These are phyloP conservation scores for Cadophora sp. DNA, from an alignment of 2,329 filamentous ascomycete genomes.

Conservation along the genomic window DNA sequence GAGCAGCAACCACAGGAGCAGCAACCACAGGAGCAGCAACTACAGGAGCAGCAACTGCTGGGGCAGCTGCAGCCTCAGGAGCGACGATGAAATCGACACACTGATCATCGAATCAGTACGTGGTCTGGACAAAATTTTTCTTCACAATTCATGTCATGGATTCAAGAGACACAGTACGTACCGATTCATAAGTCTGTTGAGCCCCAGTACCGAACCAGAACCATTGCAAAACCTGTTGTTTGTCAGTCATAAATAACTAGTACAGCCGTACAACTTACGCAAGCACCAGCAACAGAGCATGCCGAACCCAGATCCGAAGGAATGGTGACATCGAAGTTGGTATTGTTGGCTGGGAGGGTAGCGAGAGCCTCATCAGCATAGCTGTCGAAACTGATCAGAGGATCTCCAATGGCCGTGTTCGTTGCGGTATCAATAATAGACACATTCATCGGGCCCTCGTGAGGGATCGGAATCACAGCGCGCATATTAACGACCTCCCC, in stretches of 20 bases:
- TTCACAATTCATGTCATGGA: background rate
- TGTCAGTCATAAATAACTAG: slow-evolving; percentile 38
- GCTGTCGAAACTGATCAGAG: slow-evolving; percentile 54
- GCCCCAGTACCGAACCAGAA: slow-evolving; percentile 57
- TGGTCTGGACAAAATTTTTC: background rate
- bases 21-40: background rate
- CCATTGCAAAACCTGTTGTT: slow-evolving; percentile 60
- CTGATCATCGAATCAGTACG: background rate
- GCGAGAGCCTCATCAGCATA: slow-evolving; percentile 55
- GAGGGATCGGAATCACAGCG: slow-evolving; percentile 52
- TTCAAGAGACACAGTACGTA: background rate
- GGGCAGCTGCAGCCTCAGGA: background rate
- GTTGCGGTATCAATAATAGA: slow-evolving; percentile 56
- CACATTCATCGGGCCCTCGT: slow-evolving; percentile 62
- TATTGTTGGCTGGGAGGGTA: slow-evolving; percentile 52
- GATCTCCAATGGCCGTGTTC: slow-evolving; percentile 54
- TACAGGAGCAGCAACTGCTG: background rate
- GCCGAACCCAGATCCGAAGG: slow-evolving; percentile 55
- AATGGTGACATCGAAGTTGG: slow-evolving; percentile 59
- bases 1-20: too few relatives aligned
- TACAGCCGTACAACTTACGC: slow-evolving; percentile 29
- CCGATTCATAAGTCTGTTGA: slow-evolving; percentile 59
- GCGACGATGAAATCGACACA: slow-evolving; percentile 55
- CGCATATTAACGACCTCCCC: slow-evolving; percentile 53
- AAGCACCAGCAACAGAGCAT: slow-evolving; percentile 36